phyloP scores from a whole-genome alignment of 2,329 filamentous ascomycete genomes.

The Neobulgaria alba region DNA sequence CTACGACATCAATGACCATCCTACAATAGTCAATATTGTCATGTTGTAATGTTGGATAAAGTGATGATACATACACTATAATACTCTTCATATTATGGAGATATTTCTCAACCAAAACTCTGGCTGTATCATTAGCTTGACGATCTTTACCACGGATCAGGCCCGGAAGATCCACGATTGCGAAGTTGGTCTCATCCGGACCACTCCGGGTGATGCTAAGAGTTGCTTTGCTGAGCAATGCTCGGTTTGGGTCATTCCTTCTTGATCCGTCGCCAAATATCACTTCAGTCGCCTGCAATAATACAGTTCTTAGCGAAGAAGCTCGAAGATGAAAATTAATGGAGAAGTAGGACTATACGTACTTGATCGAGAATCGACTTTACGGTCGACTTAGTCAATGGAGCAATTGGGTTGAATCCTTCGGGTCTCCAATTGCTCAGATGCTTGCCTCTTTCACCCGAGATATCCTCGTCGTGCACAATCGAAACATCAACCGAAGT shows the following conservation, averaged over 20 bases:
- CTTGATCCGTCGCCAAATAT: constrained; percentile 6
- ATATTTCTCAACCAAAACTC: constrained; percentile 26
- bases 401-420: constrained; percentile 3
- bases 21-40: too few relatives aligned
- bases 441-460: constrained; percentile 3
- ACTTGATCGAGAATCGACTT: constrained; percentile 10
- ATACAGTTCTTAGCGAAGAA: too few relatives aligned
- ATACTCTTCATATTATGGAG: constrained; percentile 34
- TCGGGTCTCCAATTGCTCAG: constrained; percentile 6
- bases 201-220: constrained; percentile 12
- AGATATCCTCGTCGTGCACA: constrained; percentile 5
- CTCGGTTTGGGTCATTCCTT: too few relatives aligned
- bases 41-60: too few relatives aligned
- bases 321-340: too few relatives aligned
- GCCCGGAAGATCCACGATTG: constrained; percentile 25
- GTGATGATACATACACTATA: constrained; percentile 31
- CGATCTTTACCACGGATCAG: constrained; percentile 15
- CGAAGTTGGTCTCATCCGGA: constrained; percentile 14
- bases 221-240: constrained; percentile 13
- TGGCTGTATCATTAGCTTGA: constrained; percentile 9
- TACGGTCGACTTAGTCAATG: constrained; percentile 5
- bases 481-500: constrained; percentile 7
- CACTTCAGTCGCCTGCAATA: constrained; percentile 6
- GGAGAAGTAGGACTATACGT: too few relatives aligned
- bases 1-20: too few relatives aligned